Conservation (phyloP, 2,329 filamentous ascomycete species). For the Pyrenochaeta sp. region DNA sequence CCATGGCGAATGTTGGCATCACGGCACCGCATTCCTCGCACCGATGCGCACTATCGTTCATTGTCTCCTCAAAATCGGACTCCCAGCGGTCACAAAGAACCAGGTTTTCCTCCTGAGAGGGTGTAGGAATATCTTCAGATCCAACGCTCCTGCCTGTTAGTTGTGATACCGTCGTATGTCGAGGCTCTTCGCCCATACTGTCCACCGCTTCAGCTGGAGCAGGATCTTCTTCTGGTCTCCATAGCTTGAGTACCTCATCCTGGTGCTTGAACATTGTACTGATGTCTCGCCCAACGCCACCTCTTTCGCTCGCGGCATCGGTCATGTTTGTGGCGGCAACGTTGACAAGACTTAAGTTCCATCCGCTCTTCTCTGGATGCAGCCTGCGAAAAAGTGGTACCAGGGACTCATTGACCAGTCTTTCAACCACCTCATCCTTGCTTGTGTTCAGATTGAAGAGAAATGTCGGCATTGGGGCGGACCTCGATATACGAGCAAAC, state of each 20-base stretch:
- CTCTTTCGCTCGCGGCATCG: constrained; percentile 55
- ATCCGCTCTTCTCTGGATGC: constrained; percentile 72
- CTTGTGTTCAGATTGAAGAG: constrained; percentile 71
- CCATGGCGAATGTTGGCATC: constrained; percentile 67
- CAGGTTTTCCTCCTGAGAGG: constrained; percentile 29
- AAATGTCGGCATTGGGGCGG: constrained; percentile 75
- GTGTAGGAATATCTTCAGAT: constrained; percentile 44
- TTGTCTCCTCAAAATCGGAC: constrained; percentile 46
- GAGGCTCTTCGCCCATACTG: background rate
- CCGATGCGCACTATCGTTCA: constrained; percentile 41
- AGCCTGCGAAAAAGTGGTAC: constrained; percentile 78
- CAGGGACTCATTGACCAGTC: constrained; percentile 73
- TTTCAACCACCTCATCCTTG: constrained; percentile 69
- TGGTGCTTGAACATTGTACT: constrained; percentile 82
- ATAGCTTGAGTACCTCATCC: constrained; percentile 73
- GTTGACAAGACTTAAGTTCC: constrained; percentile 86
- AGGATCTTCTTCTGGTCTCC: constrained; percentile 63
- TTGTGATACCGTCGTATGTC: background rate
- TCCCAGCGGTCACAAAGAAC: constrained; percentile 31
- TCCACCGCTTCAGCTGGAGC: constrained; percentile 29
- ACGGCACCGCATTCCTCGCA: constrained; percentile 62
- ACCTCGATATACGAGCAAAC: constrained; percentile 78
- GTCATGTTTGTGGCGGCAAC: constrained; percentile 87
- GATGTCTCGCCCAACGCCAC: constrained; percentile 74
- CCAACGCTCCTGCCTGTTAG: constrained; percentile 18